Percentiles rank a stretch among this genome's conserved stretches.
phyloP scores from a whole-genome alignment of 345 rosid genomes.

The sweet orange (Citrus sinensis) region DVS_A1.0 CM039162.1:29831001-29831500 shows the following conservation, averaged over 20 bases:
- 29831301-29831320: slow-evolving; percentile 65
- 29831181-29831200: slow-evolving; percentile 51
- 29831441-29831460: slow-evolving; percentile 23
- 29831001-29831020: slow-evolving; percentile 34
- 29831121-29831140: slow-evolving; percentile 47
- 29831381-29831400: slow-evolving; percentile 14
- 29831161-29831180: slow-evolving; percentile 54
- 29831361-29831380: background rate
- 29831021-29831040: slow-evolving; percentile 35
- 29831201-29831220: slow-evolving; percentile 44
- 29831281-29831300: slow-evolving; percentile 29
- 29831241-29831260: slow-evolving; percentile 45
- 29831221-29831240: slow-evolving; percentile 44
- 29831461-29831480: slow-evolving; percentile 15
- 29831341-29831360: slow-evolving; percentile 18
- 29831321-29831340: slow-evolving; percentile 4
- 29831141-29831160: slow-evolving; percentile 49
- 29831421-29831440: slow-evolving; percentile 23
- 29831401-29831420: slow-evolving; percentile 6
- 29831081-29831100: slow-evolving; percentile 39
- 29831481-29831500: slow-evolving; percentile 12
- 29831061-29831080: slow-evolving; percentile 26
- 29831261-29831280: slow-evolving; percentile 40
- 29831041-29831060: slow-evolving; percentile 35
- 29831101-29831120: slow-evolving; percentile 59